Conservation (phyloP, 177 flowering plant genomes). For the Vitis hybrid region DNA sequence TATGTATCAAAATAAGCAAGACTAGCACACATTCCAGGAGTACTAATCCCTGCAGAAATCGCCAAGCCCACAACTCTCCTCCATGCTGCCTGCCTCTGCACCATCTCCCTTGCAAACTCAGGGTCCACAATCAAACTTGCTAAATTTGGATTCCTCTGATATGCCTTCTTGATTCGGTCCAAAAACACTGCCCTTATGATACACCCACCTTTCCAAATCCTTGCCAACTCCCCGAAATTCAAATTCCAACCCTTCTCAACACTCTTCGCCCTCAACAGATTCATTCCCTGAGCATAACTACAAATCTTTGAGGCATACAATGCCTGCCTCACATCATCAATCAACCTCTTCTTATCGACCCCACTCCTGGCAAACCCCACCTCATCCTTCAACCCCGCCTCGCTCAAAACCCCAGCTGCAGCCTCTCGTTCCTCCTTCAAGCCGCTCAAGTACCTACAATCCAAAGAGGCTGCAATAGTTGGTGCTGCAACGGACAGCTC, state of each 20-base stretch:
- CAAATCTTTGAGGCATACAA: conserved; percentile 56
- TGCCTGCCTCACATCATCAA: conserved; percentile 58
- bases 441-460: conserved; percentile 50
- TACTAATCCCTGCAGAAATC: conserved; percentile 46
- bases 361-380: conserved; percentile 18
- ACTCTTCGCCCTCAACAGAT: conserved; percentile 49
- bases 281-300: conserved; percentile 60
- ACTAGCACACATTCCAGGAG: conserved; percentile 59
- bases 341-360: conserved; percentile 42
- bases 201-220: conserved; percentile 65
- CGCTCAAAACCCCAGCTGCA: conserved; percentile 35
- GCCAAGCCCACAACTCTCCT: conserved; percentile 55
- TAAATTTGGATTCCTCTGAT: conserved; percentile 43
- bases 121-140: conserved; percentile 49
- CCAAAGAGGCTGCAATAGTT: conserved; percentile 48
- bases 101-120: conserved; percentile 55
- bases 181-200: conserved; percentile 54
- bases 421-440: conserved; percentile 52
- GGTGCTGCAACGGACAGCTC: conserved; percentile 55
- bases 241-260: conserved; percentile 42
- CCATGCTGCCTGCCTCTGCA: conserved; percentile 55
- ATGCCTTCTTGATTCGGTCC: conserved; percentile 55
- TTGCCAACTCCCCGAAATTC: conserved; percentile 51
- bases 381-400: conserved; percentile 44
- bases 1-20: conserved; percentile 53